Percentiles rank a stretch among this genome's conserved stretches.
These are phyloP conservation scores for Leptomonas seymouri DNA, from an alignment of 208 protist genomes.

Conservation along the genomic window DNA sequence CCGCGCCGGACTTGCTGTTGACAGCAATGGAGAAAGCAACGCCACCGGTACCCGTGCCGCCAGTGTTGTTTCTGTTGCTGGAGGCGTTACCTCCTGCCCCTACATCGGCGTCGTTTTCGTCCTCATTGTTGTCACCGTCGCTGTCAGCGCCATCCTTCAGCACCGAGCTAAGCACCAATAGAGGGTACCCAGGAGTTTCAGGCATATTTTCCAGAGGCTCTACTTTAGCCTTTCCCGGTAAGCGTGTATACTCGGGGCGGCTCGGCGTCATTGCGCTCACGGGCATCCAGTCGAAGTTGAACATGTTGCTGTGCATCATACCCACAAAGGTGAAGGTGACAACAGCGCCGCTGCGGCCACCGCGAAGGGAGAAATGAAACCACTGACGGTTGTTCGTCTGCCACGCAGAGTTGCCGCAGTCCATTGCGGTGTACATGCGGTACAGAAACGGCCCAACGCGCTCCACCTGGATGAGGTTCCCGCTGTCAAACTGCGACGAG, in stretches of 20 bases:
- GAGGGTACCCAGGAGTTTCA: slow-evolving; percentile 75
- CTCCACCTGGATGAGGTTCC: slow-evolving; percentile 91
- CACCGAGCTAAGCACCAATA: slow-evolving; percentile 53
- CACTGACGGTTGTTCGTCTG: slow-evolving; percentile 93
- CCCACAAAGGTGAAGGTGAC: slow-evolving; percentile 77
- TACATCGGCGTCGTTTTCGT: slow-evolving; percentile 28
- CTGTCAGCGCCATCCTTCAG: slow-evolving; percentile 21
- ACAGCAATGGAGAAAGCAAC: slow-evolving; percentile 24
- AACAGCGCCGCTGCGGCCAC: slow-evolving; percentile 53
- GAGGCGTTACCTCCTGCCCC: not conserved
- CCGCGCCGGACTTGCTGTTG: slow-evolving; percentile 24
- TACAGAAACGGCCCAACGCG: slow-evolving; percentile 66
- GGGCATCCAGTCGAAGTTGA: slow-evolving; percentile 86
- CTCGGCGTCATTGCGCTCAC: slow-evolving; percentile 63
- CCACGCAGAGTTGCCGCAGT: slow-evolving; percentile 81
- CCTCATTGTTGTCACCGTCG: slow-evolving; percentile 36
- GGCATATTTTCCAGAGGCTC: slow-evolving; percentile 71
- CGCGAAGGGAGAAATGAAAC: slow-evolving; percentile 93
- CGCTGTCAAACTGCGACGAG: slow-evolving; percentile 90
- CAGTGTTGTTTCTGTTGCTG: not conserved
- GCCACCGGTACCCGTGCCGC: slow-evolving; percentile 12
- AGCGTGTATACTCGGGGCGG: slow-evolving; percentile 63
- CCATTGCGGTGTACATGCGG: slow-evolving; percentile 76
- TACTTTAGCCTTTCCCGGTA: slow-evolving; percentile 66
- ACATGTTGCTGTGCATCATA: slow-evolving; percentile 89